phyloP scores from a whole-genome alignment of 2,329 filamentous ascomycete genomes.

The Ceratocystis colombiana region DNA sequence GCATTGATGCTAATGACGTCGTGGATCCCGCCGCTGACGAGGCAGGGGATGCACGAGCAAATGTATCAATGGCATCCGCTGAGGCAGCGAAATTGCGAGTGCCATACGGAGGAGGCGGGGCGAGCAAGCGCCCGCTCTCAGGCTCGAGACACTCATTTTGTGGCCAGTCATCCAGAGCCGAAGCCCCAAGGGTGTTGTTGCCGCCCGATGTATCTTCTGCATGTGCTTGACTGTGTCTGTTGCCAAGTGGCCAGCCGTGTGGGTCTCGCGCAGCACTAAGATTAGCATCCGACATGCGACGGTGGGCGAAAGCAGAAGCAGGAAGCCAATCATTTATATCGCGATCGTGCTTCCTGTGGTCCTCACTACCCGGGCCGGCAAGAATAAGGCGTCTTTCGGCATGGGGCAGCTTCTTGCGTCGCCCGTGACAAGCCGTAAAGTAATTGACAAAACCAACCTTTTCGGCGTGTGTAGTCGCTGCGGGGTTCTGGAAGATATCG shows the following conservation, averaged over 20 bases:
- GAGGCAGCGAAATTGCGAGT: not conserved
- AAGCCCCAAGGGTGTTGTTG: too few species aligned
- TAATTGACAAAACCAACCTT: conserved; percentile 78
- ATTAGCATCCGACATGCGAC: not conserved
- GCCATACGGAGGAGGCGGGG: not conserved
- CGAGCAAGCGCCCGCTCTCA: not conserved
- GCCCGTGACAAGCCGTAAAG: conserved; percentile 74
- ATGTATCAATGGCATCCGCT: not conserved
- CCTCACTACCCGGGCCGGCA: not conserved
- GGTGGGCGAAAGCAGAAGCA: too few species aligned
- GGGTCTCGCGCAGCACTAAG: not conserved
- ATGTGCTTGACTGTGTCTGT: too few species aligned
- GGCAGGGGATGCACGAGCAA: not conserved
- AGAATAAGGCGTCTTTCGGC: not conserved
- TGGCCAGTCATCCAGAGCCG: not conserved
- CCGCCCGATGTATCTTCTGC: too few species aligned
- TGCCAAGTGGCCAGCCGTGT: not conserved
- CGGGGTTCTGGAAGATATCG: conserved; percentile 41
- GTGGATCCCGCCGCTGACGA: not conserved
- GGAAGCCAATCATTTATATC: too few species aligned
- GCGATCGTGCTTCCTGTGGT: not conserved
- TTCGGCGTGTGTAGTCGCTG: conserved; percentile 14
- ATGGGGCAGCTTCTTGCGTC: conserved; percentile 30
- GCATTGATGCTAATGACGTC: not conserved
- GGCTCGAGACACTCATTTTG: not conserved